Evolutionary conservation across 2,329 filamentous ascomycete species (phyloP), one percentile per base, ranked within the genome.

Genomic region (Penicillium sumatraense): DNA sequence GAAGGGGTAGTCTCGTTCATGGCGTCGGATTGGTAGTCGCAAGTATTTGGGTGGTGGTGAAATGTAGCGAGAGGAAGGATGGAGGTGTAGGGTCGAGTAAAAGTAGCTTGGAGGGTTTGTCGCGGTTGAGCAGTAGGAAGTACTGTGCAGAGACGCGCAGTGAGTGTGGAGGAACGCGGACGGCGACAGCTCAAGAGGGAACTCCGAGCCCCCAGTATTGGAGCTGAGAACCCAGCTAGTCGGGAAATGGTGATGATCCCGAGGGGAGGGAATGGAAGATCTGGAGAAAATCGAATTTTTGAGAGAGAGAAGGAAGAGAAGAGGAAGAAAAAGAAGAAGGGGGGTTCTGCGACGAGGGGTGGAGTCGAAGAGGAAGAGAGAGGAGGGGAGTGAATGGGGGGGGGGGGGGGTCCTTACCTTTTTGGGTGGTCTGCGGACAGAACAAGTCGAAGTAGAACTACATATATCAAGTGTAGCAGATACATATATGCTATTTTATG

Each of bases 1-100:
- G 72, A 73, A 16, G 72, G 70, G 13, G 70, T 72, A n/a, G 66
- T 65, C 14, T 61, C 59, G 50, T 69, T 69, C 66, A 71, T 74
- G 20, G 56, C 41, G 63, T 54, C 46, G 52, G 49, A 5, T 35
- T 41, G 40, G 16, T 44, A 21, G 36, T 57, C 42, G n/a, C 50
- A 14, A 47, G 24, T 31, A 16, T 26, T 42, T 33, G 16, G n/a
- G 38, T 29, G 10, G 42, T 21, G n/a, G 42, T 26, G 11, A 14
- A 10, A 7, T 16, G 6, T 40, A 4, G 36, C 10, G 26, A 21
- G 26, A 46, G 16, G 14, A n/a, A 24, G 46, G 20, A 38, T 33
- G 36, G 47, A 51, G 10, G 26, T 29, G 31, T 33, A 41, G 8
- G 36, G n/a, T 31, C 48, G 42, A 11, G 41, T 13, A n/a, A 16